Evolutionary conservation across 2,329 filamentous ascomycete species (phyloP).

Genomic region (Botryotinia narcissicola): DNA sequence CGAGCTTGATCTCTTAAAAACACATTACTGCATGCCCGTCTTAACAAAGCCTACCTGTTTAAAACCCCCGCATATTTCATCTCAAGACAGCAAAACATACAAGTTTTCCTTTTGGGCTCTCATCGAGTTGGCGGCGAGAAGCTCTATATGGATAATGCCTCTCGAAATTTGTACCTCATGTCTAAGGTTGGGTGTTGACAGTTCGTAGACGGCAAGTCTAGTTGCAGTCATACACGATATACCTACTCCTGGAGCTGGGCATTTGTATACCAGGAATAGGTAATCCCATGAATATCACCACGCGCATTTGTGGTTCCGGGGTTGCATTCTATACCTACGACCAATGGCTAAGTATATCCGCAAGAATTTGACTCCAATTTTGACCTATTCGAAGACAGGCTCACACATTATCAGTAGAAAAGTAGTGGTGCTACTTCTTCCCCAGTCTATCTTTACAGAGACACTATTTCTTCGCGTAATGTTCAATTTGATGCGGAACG

Average conservation of each 20-base stretch:
- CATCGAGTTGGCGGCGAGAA: not conserved
- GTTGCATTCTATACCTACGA: too few relatives aligned
- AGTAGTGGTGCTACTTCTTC: too few relatives aligned
- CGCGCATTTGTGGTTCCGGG: not conserved
- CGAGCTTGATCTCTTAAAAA: not conserved
- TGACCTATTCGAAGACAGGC: too few relatives aligned
- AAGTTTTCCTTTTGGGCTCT: not conserved
- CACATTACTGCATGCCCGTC: not conserved
- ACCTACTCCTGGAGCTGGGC: not conserved
- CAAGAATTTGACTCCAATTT: too few relatives aligned
- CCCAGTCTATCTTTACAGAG: conserved; percentile 38
- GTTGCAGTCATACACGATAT: not conserved
- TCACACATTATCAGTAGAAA: too few relatives aligned
- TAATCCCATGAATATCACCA: not conserved
- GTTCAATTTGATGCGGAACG: conserved; percentile 36
- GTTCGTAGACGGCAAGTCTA: not conserved
- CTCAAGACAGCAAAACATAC: too few relatives aligned
- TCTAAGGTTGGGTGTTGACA: not conserved
- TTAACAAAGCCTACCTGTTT: too few relatives aligned
- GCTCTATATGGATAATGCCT: not conserved
- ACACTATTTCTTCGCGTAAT: conserved; percentile 38
- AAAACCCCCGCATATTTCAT: too few relatives aligned
- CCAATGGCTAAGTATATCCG: too few relatives aligned
- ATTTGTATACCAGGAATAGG: not conserved
- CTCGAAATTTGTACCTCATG: not conserved